Base-by-base conservation (phyloP, 495 filamentous ascomycete genomes). In the Diplogelasinospora grovesii region DNA sequence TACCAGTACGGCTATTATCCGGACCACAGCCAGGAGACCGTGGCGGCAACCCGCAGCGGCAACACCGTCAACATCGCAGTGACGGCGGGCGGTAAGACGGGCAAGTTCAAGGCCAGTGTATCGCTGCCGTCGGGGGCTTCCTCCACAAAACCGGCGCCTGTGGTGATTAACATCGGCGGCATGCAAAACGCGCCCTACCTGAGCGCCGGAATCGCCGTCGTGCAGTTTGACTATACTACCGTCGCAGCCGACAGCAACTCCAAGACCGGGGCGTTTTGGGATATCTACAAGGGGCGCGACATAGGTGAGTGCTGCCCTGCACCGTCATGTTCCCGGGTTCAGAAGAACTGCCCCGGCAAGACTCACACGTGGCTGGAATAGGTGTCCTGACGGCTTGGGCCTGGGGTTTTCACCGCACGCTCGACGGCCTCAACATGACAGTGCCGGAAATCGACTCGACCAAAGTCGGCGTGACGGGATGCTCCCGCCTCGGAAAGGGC, bases 1-100 rank as follows among this genome's bases (percentile, higher is more conserved):
- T 74, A 74, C 55, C 71, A 74, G 58, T 73, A 65, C 51, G 71
- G 71, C 11, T 75, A 70, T 53, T 74, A 74, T 47, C 69, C 72
- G 0, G 69, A 74, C 48, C 71, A 71, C 41, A 61, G 57, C 20
- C 52, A 57, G 36, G 72, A 74, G 43, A 75, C 60, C 31, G 68
- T 75, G 8, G 68, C 63, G 30, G 67, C 69, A 5, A 75, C 68
- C 13, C 64, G 70, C 18, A 66, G 61, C 44, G 69, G 68, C 9
- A 73, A 53, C 36, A 68, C 66, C 7, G 41, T 74, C n/a, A 64
- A 56, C 40, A 66, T 74, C 23, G 57, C 54, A 10, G 63, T 75
- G 19, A 65, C 65, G 9, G 69, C 61, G 0, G 67, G 62, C 11
- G 64, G 63, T 5, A 74, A 72, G 56, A 65, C 53, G 25, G 65